phyloP scores from a whole-genome alignment of 495 filamentous ascomycete genomes.

The Tirmania nivea region DNA sequence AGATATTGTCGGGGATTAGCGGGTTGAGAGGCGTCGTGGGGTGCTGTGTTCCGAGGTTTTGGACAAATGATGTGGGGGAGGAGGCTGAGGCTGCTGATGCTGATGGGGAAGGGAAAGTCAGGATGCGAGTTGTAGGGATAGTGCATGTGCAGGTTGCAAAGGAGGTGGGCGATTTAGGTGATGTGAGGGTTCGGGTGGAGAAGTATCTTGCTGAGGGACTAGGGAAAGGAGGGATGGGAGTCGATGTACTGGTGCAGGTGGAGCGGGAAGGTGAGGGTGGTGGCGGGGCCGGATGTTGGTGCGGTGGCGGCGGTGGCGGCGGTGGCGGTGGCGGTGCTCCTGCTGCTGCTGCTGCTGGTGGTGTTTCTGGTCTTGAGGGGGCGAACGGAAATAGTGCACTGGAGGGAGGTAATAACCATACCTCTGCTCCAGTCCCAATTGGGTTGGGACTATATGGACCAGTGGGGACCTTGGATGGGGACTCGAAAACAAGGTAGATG shows the following conservation, averaged over 20 bases:
- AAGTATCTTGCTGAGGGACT: slow-evolving; percentile 31
- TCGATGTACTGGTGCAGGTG: slow-evolving; percentile 23
- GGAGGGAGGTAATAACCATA: no score
- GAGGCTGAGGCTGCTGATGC: not conserved
- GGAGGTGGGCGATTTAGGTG: slow-evolving; percentile 43
- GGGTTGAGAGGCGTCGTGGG: slow-evolving; percentile 63
- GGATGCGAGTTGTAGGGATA: slow-evolving; percentile 39
- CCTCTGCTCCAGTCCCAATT: no score
- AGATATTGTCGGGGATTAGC: slow-evolving; percentile 63
- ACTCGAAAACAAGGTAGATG: no score
- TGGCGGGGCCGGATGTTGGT: slow-evolving; percentile 63
- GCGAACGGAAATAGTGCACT: no score
- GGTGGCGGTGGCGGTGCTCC: no score
- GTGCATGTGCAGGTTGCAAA: slow-evolving; percentile 60
- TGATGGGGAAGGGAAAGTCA: slow-evolving; percentile 22
- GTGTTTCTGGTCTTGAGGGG: no score
- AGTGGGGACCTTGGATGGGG: no score
- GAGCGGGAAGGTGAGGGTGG: slow-evolving; percentile 55
- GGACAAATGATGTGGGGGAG: slow-evolving; percentile 52
- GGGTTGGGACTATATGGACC: no score
- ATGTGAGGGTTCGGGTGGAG: slow-evolving; percentile 46
- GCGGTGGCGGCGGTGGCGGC: slow-evolving; percentile 22
- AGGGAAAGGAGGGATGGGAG: slow-evolving; percentile 39
- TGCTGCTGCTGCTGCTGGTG: no score
- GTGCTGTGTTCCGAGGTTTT: slow-evolving; percentile 79